These are phyloP conservation scores for Candida sp. DNA, from an alignment of 1,139 yeast genomes.

Conservation along the genomic window DNA sequence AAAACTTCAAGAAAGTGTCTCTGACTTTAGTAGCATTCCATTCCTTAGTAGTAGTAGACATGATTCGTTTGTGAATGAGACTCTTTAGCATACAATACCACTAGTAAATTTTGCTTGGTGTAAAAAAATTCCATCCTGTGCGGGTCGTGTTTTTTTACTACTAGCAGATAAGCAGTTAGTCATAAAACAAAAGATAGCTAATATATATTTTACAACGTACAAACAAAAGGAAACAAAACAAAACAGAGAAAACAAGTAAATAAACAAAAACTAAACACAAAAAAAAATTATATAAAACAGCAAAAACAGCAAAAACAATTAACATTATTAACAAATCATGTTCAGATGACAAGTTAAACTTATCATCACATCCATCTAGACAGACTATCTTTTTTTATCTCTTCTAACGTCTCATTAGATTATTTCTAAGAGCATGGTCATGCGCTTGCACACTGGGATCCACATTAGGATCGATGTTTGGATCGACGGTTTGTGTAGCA, in stretches of 20 bases:
- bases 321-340: no score
- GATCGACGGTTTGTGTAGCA: conserved; percentile 30
- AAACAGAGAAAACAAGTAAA: not conserved
- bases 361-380: no score
- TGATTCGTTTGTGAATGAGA: conserved; percentile 5
- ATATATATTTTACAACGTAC: not conserved
- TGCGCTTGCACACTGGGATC: conserved; percentile 45
- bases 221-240: not conserved
- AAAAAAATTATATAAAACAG: no score
- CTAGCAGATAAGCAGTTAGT: no score
- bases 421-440: conserved; percentile 25
- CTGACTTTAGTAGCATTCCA: conserved; percentile 83
- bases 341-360: no score
- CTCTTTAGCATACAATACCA: conserved; percentile 4
- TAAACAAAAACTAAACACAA: not conserved
- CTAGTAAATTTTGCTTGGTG: not conserved
- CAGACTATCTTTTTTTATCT: not conserved
- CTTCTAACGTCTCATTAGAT: conserved; percentile 2
- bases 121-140: not conserved
- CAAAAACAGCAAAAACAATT: not conserved
- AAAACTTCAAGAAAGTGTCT: conserved; percentile 78
- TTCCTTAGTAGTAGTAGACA: conserved; percentile 17
- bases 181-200: not conserved
- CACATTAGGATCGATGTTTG: conserved; percentile 43
- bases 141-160: conserved; percentile 1